Percentiles rank a stretch among this genome's conserved stretches.
These are phyloP conservation scores for Mitragyna speciosa DNA, from an alignment of 257 asterid genomes.

Conservation along the genomic window DNA sequence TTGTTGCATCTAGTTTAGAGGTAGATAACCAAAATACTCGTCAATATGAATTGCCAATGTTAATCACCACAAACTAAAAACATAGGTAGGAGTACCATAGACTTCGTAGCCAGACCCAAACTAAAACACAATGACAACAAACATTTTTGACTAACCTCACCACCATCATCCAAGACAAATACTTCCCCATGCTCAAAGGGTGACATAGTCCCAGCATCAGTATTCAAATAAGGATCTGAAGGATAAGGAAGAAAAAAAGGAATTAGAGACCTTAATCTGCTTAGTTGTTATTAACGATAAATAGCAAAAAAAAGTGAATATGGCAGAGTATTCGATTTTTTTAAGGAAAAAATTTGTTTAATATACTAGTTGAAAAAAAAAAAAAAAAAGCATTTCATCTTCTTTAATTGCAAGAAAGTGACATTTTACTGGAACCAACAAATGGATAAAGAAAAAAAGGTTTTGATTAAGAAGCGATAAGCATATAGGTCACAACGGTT, in stretches of 20 bases:
- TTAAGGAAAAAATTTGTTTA: too few species aligned
- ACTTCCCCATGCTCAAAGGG: conserved; percentile 98
- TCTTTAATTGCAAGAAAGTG: background rate
- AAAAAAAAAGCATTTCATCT: conserved; percentile 1
- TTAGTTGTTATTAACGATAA: background rate
- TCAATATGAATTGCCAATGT: background rate
- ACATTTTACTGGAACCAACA: background rate
- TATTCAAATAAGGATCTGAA: conserved; percentile 90
- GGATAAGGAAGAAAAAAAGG: background rate
- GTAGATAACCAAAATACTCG: background rate
- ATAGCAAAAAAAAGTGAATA: background rate
- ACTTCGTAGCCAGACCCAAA: background rate
- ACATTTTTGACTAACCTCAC: conserved; percentile 65
- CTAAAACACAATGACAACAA: background rate
- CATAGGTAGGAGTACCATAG: background rate
- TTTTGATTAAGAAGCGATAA: background rate
- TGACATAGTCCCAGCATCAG: conserved; percentile 97
- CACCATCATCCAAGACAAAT: conserved; percentile 90
- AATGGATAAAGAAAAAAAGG: background rate
- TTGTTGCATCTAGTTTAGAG: conserved; percentile 8
- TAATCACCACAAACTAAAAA: background rate
- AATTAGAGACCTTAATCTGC: conserved; percentile 1
- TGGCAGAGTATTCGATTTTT: conserved; percentile 5
- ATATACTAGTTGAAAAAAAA: too few species aligned
- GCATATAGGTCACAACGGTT: conserved; percentile 15